Percentiles rank a stretch among this genome's conserved stretches.
Conservation (phyloP, 2,329 filamentous ascomycete genomes). For the Colletotrichum limetticola region DNA sequence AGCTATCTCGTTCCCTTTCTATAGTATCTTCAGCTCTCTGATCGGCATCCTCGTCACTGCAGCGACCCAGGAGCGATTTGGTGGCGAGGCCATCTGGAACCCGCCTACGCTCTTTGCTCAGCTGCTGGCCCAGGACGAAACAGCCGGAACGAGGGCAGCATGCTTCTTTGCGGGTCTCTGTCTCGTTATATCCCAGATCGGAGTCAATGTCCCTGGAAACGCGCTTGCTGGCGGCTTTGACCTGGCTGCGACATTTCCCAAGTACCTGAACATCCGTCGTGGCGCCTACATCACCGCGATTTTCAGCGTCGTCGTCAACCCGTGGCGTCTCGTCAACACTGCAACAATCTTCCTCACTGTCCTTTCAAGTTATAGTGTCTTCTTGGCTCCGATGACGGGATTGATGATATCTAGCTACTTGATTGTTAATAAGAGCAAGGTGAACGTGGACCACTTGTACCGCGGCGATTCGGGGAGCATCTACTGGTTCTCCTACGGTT, state of each 20-base stretch:
- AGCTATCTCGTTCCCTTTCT: constrained; percentile 47
- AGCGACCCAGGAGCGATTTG: constrained; percentile 49
- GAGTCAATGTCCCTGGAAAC: constrained; percentile 50
- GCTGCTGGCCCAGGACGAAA: constrained; percentile 43
- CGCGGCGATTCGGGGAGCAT: constrained; percentile 43
- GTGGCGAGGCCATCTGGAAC: constrained; percentile 49
- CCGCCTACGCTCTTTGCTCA: constrained; percentile 48
- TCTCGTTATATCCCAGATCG: constrained; percentile 49
- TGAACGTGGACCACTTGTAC: constrained; percentile 50
- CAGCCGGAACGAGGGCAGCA: constrained; percentile 47
- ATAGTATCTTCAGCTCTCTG: constrained; percentile 47
- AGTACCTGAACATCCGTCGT: constrained; percentile 50
- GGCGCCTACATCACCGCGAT: constrained; percentile 50
- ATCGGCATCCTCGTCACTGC: constrained; percentile 54
- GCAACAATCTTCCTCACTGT: constrained; percentile 50
- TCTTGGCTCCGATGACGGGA: constrained; percentile 52
- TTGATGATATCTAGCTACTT: constrained; percentile 51
- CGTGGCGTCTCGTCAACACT: constrained; percentile 50
- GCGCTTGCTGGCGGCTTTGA: constrained; percentile 52
- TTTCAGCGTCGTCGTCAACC: constrained; percentile 49
- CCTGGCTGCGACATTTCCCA: constrained; percentile 49
- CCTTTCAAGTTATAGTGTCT: constrained; percentile 49
- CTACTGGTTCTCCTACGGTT: constrained; percentile 53
- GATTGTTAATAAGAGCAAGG: constrained; percentile 45
- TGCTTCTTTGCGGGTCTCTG: constrained; percentile 51